Evolutionary conservation across 331 rosid species (phyloP), one percentile per base, ranked within the genome.

Genomic region (Erythrophleum ivorense): DNA sequence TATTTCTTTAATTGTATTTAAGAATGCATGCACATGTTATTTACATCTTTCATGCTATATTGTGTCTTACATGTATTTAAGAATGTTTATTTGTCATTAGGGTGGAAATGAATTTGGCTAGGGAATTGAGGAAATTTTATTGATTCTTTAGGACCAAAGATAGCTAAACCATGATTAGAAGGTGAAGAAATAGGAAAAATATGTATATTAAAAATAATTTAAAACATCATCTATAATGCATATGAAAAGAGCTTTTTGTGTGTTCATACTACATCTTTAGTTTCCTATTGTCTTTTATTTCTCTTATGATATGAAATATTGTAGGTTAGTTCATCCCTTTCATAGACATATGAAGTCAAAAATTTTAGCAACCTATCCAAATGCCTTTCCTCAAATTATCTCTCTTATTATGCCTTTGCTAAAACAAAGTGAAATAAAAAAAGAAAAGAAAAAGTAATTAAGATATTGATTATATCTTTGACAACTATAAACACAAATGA

Each of bases 271-370:
- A 9, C 52, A 46, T 49, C 9, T 59, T 49, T 29, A 8, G 40
- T 13, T 8, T 62, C 19, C 3, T 66, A 14, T 76, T 58, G 36
- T 21, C 53, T 7, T 16, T 77, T 71, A 45, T 64, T 71, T 41
- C 10, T 34, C 31, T 66, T 66, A 16, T 38, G 60, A 45, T 52
- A 41, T 77, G 14, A 33, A 19, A 9, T 12, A 24, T 40, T 76
- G 2, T 52, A 62, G 34, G 58, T 82, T 73, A 70, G 64, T 72
- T 75, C 8, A 70, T 24, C 71, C 46, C 14, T 49, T 21, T 40
- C 5, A 70, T 89, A 94, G 98, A 88, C 87, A 84, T 87, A 87
- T 94, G 92, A 94, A 92, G 86, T 91, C 92, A 19, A 88, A 88
- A 85, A 84, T 94, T 75, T 78, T 83, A 81, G 87, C 92, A 7